Percentiles rank a stretch among this genome's conserved stretches.
These are phyloP conservation scores for Boechera retrofracta DNA, from an alignment of 345 rosid genomes.

Conservation along the genomic window DNA sequence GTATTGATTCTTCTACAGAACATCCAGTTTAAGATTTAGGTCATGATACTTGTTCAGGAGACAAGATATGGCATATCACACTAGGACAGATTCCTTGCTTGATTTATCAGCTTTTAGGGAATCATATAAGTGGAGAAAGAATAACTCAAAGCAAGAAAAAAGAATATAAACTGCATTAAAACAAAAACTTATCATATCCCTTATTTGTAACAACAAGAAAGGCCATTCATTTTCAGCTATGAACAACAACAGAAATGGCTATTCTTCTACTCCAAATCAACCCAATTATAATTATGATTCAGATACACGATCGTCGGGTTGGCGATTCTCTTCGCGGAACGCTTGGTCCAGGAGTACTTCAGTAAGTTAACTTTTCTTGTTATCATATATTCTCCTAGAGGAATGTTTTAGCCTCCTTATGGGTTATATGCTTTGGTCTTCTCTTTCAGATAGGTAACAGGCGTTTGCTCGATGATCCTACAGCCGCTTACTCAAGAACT, in stretches of 20 bases:
- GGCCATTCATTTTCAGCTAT: slow-evolving; percentile 32
- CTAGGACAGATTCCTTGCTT: slow-evolving; percentile 46
- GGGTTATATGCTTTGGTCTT: slow-evolving; percentile 19
- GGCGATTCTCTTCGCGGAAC: slow-evolving; percentile 38
- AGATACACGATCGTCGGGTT: slow-evolving; percentile 29
- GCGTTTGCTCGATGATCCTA: slow-evolving; percentile 24
- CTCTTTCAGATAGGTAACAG: slow-evolving; percentile 37
- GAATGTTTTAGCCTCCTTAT: not conserved
- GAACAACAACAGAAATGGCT: slow-evolving; percentile 37
- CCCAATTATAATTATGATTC: not conserved
- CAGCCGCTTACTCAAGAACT: slow-evolving; percentile 15
- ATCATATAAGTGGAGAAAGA: slow-evolving; percentile 45
- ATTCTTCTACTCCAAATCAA: slow-evolving; percentile 21
- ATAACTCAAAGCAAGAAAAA: slow-evolving; percentile 37
- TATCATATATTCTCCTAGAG: not conserved
- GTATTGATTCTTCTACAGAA: slow-evolving; percentile 13
- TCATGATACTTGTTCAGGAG: slow-evolving; percentile 27
- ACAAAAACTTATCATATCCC: slow-evolving; percentile 2
- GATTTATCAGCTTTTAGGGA: slow-evolving; percentile 15
- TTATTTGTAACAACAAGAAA: slow-evolving; percentile 4
- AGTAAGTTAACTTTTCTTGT: slow-evolving; percentile 9
- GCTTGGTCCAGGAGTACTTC: slow-evolving; percentile 36
- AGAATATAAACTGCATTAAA: slow-evolving; percentile 11
- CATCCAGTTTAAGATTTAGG: slow-evolving; percentile 30
- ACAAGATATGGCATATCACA: slow-evolving; percentile 26